Base-by-base conservation (phyloP, 768 basidiomycete genomes). In the Lentinula lateritia region DNA sequence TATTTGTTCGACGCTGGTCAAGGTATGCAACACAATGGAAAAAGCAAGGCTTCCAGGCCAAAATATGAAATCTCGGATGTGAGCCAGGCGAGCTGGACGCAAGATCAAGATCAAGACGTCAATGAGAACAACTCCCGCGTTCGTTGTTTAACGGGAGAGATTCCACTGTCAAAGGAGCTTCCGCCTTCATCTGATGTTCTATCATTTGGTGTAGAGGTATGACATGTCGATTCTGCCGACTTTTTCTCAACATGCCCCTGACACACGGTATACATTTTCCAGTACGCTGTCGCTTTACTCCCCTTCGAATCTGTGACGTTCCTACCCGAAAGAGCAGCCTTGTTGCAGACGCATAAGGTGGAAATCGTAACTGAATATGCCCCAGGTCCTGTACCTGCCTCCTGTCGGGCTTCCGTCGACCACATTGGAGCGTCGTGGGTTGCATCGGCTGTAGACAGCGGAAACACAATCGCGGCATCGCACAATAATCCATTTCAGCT, bases 81-180 rank as follows among this genome's bases (percentile, higher is more conserved):
- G 6, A 65, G 65, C 28, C 62, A 52, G n/a, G 74, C 73, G 2
- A 68, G 70, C 1, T 77, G 75, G 76, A 71, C 70, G 66, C 58
- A 55, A 23, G 28, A 52, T 12, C 46, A 55, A 18, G 18, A 52
- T 12, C 41, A 35, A 10, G 41, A 64, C 52, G 43, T 13, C 12
- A 20, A 34, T 36, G 32, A 36, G 15, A n/a, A 45, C 36, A 15
- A 58, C 10, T 58, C 63, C 15, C 57, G 64, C 13, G 56, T 48
- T 52, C 70, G 70, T 16, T 60, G 50, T 1, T 56, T 76, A 18
- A 67, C 70, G 38, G 75, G 75, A 41, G 75, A 76, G 63, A 71
- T 75, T 18, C 73, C 72, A 20, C 60, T 76, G 2, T 62, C 67
- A 20, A 68, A 69, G 41, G 70, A 74, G 3, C 43, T 73, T 32